Base-by-base conservation (phyloP, 495 filamentous ascomycete genomes). In the Neurospora sp. region DNA sequence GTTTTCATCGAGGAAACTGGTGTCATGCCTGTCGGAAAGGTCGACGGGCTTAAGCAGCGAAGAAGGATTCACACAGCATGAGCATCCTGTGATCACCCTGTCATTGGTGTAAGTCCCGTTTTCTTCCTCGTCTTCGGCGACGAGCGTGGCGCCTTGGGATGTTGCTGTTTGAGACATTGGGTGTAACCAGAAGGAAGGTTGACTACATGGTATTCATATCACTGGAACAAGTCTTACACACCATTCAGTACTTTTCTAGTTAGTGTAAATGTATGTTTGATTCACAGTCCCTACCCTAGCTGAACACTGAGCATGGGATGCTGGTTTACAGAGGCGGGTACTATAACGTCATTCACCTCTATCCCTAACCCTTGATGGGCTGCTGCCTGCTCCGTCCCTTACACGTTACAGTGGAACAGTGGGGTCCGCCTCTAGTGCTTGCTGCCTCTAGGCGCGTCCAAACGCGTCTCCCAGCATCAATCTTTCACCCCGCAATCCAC, bases 401-500 rank as follows among this genome's bases (percentile, higher is more conserved):
- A 19, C 69, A n/a, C n/a, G n/a, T 71, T 66, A 71, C 21, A 62
- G 36, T 40, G 36, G 71, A 71, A 34, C 28, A 15, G 75, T 70
- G 75, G 75, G 74, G 75, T 74, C 73, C 73, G 75, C 73, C 71
- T 76, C 75, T 66, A 76, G 75, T 76, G 75, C 42, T 71, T 76
- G 73, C 71, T 54, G 54, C 70, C 69, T 72, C 54, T 71, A 62
- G 71, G 72, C 69, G 48, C 42, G 40, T 39, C 38, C 38, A 43
- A 24, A 75, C 75, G 75, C 72, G 73, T 76, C 75, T 71, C 69
- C 74, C 37, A 62, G 54, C 54, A 17, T 37, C 28, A 71, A 71
- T 75, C 69, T 72, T 75, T 75, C 45, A 70, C 71, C 74, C 71
- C 72, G 71, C 75, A 72, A 71, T 59, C 45, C 70, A 73, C 19